Percentiles rank a stretch among this genome's conserved stretches.
These are phyloP conservation scores for Leccinum pallidistipes DNA, from an alignment of 1,284 basidiomycete genomes.

Conservation along the genomic window DNA sequence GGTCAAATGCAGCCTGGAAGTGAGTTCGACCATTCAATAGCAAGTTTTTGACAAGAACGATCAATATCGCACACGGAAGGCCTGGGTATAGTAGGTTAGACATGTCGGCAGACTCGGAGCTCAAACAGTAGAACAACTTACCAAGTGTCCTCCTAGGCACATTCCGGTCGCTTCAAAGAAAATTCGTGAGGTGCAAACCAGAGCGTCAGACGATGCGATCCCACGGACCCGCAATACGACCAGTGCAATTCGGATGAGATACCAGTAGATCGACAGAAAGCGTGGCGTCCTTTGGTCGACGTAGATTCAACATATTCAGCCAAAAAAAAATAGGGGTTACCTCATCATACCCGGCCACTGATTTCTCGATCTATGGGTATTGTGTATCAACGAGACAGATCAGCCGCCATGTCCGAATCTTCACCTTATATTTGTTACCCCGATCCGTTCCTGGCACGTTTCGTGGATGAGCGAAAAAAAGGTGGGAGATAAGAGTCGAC, in stretches of 20 bases:
- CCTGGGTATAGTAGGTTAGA: constrained; percentile 17
- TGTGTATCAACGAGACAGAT: constrained; percentile 12
- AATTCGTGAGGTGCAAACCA: not conserved
- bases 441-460: constrained; percentile 61
- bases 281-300: constrained; percentile 61
- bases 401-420: not conserved
- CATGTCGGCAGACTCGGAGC: not conserved
- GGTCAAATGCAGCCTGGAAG: constrained; percentile 75
- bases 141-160: constrained; percentile 84
- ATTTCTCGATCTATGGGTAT: constrained; percentile 72
- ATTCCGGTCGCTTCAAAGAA: constrained; percentile 68
- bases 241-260: constrained; percentile 81
- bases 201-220: not conserved
- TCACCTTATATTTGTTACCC: constrained; percentile 84
- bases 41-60: constrained; percentile 46
- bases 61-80: constrained; percentile 24
- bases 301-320: not conserved
- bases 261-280: constrained; percentile 74
- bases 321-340: constrained; percentile 37
- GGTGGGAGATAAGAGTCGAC: not conserved
- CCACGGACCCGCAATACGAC: constrained; percentile 75
- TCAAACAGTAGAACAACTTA: constrained; percentile 35
- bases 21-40: constrained; percentile 36
- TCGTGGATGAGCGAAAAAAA: not conserved
- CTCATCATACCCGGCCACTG: constrained; percentile 82